Evolutionary conservation across 2,329 filamentous ascomycete species (phyloP), one percentile per base, ranked within the genome.

Genomic region (Cladosporium sp.): DNA sequence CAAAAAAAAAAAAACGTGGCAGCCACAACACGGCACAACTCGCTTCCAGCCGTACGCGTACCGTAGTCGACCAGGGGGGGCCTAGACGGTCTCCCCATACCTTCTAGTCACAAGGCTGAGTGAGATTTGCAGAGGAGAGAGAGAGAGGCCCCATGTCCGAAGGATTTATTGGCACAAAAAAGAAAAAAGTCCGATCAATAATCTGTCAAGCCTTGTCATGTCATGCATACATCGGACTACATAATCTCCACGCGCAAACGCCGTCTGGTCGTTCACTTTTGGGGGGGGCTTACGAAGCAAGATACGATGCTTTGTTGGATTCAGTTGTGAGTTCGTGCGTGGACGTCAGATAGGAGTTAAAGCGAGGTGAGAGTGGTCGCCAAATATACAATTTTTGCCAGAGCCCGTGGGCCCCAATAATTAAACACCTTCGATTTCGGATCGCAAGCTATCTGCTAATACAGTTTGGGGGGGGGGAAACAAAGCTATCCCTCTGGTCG

Each of bases 321-420:
- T 41, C 14, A 12, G n/a, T n/a, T n/a, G n/a, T n/a, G n/a, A n/a
- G n/a, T 38, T 38, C 38, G 18, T 44, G 7, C 18, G 18, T 44
- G n/a, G n/a, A 44, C 18, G 18, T 47, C n/a, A 47, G n/a, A 3
- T 4, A 41, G 11, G 36, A 18, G 2, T 12, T 6, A 28, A 52
- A 28, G 49, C 1, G 12, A 3, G 12, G 1, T 47, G 41, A 47
- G 2, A n/a, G 49, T 30, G 21, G n/a, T 11, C 7, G 55, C 12
- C 28, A 36, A 21, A 3, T 30, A 5, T 44, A 44, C 18, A 18
- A 18, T 21, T 47, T 60, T 97, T 32, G 60, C 41, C 59, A 47
- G 51, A 34, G 36, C 60, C 60, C 49, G 60, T 63, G 38, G 60
- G 49, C 47, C 60, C 51, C 55, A 58, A 58, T 28, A 52, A 41